Conservation (phyloP, 2,329 filamentous ascomycete species). For the Aspergillus amoenus region DNA sequence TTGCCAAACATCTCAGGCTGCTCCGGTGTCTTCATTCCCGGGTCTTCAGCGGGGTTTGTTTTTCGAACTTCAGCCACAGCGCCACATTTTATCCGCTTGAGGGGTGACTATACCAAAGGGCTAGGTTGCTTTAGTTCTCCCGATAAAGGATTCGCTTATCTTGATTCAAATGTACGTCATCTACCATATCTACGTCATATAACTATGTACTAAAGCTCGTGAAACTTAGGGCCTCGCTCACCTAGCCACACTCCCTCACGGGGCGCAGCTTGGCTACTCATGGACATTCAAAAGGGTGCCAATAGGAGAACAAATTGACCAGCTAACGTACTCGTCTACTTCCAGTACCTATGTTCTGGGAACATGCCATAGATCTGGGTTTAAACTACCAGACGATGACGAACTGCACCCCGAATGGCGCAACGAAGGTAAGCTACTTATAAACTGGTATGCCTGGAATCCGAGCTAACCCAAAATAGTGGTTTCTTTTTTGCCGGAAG, state of each 20-base stretch:
- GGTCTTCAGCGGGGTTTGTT: slow-evolving; percentile 75
- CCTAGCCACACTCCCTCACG: slow-evolving; percentile 68
- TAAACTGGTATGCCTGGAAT: not conserved
- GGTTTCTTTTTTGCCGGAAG: slow-evolving; percentile 61
- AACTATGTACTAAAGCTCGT: slow-evolving; percentile 6
- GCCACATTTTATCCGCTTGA: slow-evolving; percentile 72
- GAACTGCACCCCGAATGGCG: slow-evolving; percentile 80
- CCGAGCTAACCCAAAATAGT: slow-evolving; percentile 35
- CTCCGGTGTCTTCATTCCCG: slow-evolving; percentile 78
- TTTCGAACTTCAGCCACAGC: slow-evolving; percentile 76
- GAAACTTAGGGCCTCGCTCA: slow-evolving; percentile 62
- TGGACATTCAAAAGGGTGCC: slow-evolving; percentile 72
- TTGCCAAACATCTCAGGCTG: slow-evolving; percentile 66
- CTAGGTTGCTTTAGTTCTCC: slow-evolving; percentile 71
- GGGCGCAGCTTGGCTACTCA: slow-evolving; percentile 71
- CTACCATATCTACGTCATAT: not conserved
- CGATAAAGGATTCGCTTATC: slow-evolving; percentile 78
- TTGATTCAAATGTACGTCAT: slow-evolving; percentile 58
- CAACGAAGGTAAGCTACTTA: slow-evolving; percentile 57
- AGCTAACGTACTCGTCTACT: slow-evolving; percentile 73
- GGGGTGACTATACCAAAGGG: slow-evolving; percentile 66
- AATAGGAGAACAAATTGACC: slow-evolving; percentile 68
- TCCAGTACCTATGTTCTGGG: slow-evolving; percentile 75
- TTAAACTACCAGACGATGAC: slow-evolving; percentile 83
- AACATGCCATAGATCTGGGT: slow-evolving; percentile 66